These are phyloP conservation scores for Tilletia walkeri DNA, from an alignment of 1,284 basidiomycete genomes.

Conservation along the genomic window DNA sequence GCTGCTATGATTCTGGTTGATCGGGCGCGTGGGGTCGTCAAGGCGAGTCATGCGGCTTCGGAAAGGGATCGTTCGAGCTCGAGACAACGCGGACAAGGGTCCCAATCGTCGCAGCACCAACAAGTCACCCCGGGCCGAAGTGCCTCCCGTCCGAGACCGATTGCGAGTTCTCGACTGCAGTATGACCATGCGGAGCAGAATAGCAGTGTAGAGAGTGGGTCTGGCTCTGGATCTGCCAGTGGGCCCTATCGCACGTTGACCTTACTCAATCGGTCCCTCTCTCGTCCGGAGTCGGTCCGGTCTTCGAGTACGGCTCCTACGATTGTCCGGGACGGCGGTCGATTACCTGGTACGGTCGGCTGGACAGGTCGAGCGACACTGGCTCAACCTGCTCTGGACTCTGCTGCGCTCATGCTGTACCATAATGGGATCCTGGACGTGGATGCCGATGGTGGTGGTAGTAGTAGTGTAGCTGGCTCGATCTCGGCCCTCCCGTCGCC, in stretches of 20 bases:
- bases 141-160: too few species aligned
- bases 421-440: background rate
- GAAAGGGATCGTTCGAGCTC: too few species aligned
- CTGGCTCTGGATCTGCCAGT: background rate
- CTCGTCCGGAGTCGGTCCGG: background rate
- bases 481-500: too few species aligned
- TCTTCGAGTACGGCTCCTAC: constrained; percentile 2
- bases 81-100: too few species aligned
- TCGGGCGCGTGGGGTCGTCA: too few species aligned
- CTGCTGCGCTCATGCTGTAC: background rate
- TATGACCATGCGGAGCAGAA: background rate
- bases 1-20: too few species aligned
- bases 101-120: too few species aligned
- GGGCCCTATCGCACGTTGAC: background rate
- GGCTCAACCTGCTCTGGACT: background rate
- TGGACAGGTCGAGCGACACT: background rate
- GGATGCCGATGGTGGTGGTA: background rate
- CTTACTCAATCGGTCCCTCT: background rate
- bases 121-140: too few species aligned
- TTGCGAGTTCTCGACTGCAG: too few species aligned
- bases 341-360: background rate
- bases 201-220: background rate
- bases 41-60: too few species aligned
- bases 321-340: constrained; percentile 4
- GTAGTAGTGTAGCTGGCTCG: background rate